Base-by-base conservation (phyloP, 2,329 filamentous ascomycete species). In the Microcyclosporella mali region DNA sequence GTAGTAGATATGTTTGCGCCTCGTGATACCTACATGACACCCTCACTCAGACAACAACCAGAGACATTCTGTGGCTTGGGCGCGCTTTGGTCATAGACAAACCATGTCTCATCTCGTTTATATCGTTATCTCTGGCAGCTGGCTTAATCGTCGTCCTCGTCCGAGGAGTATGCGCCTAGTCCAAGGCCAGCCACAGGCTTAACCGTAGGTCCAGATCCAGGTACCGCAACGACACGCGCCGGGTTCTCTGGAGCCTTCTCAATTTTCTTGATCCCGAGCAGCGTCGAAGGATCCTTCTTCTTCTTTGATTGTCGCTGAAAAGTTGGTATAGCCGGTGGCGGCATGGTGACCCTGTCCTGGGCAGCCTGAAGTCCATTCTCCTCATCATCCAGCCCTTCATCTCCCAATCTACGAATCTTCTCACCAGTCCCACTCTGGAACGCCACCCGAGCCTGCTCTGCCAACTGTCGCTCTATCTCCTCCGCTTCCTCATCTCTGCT, bases 191-290 rank as follows among this genome's bases (percentile, higher is more conserved):
- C 34, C 1, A 21, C 12, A 4, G 40, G 40, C n/a, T n/a, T n/a
- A n/a, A n/a, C n/a, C 14, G 40, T 21, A 29, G 40, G 25, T 15
- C 15, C 15, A 4, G 40, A 21, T 33, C 34, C 30, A 14, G 29
- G 14, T 33, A 17, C 25, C 21, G 19, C n/a, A 21, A 30, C 17
- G 17, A 17, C 17, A 35, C 6, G 30, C 30, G 33, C 17, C 6
- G 14, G n/a, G 19, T 12, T 19, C 15, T 19, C 25, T 8, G 7
- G n/a, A 6, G 35, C 19, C 16, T 28, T 37, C 21, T 27, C 35
- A 31, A 35, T 17, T 73, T 87, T 92, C 72, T 95, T 95, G 57
- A 95, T 89, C 1, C 89, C 88, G 37, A 95, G 66, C 16, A 82
- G 70, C 11, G 83, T 81, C 1, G 80, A 71, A 44, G 84, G 77